These are phyloP conservation scores for Botrytis fabae DNA, from an alignment of 2,329 filamentous ascomycete genomes.

Conservation along the genomic window DNA sequence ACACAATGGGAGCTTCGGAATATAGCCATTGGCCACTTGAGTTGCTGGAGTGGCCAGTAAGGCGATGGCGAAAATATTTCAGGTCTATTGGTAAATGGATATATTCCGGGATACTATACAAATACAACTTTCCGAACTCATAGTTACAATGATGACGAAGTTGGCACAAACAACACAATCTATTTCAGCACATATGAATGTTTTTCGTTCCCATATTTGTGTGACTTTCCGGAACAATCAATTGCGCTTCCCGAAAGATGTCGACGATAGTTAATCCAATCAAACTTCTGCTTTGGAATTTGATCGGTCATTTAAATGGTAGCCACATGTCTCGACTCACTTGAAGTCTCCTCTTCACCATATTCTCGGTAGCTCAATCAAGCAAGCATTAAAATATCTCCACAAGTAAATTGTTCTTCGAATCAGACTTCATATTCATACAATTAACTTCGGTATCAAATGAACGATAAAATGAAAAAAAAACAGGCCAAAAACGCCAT, in stretches of 20 bases:
- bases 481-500: not conserved
- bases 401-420: not conserved
- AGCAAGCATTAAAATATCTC: not conserved
- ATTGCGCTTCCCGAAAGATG: not conserved
- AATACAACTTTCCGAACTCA: not conserved
- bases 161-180: not conserved
- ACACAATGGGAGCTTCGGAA: not conserved
- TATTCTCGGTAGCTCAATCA: not conserved
- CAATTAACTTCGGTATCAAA: not conserved
- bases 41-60: not conserved
- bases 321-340: not conserved
- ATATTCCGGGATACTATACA: not conserved
- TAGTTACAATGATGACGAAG: not conserved
- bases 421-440: not conserved
- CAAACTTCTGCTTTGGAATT: not conserved
- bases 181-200: not conserved
- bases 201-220: not conserved
- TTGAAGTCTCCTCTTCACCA: not conserved
- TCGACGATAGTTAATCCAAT: not conserved
- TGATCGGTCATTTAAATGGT: not conserved
- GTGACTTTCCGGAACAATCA: not conserved
- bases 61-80: not conserved
- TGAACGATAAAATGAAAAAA: not conserved
- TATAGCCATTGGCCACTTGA: not conserved
- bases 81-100: not conserved